phyloP scores from a whole-genome alignment of 345 rosid genomes.

The Citrus maxima region DNA sequence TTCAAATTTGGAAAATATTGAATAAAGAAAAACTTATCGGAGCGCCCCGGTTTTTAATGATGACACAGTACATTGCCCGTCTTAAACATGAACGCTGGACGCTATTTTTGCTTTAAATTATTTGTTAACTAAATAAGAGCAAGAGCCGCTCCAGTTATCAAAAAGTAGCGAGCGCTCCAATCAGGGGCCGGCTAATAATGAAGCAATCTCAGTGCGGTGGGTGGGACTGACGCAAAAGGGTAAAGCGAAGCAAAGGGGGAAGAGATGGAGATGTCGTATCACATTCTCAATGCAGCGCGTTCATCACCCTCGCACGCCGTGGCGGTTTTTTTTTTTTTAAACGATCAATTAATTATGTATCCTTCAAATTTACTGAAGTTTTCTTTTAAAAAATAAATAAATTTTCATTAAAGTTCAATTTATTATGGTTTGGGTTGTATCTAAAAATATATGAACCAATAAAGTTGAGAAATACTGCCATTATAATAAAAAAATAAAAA shows the following conservation, averaged over 20 bases:
- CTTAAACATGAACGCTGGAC: neutral
- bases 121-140: neutral
- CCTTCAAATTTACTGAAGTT: no score
- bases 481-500: no score
- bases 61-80: no score
- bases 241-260: conserved; percentile 43
- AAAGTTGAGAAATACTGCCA: no score
- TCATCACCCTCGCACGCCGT: no score
- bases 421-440: no score
- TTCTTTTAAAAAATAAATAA: no score
- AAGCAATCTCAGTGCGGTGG: conserved; percentile 80
- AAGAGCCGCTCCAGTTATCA: conserved; percentile 1
- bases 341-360: neutral
- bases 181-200: conserved; percentile 35
- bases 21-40: neutral
- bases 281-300: conserved; percentile 20
- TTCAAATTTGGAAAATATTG: neutral
- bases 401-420: no score
- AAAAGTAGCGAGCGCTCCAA: conserved; percentile 18
- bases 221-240: conserved; percentile 57
- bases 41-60: neutral
- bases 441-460: no score
- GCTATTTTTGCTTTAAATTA: neutral
- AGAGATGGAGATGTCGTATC: neutral
- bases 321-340: no score